A percentile compares a stretch with the other conserved stretches of the same genome.
Conservation (phyloP, 257 asterid species). For the Ligustrum vulgare region DNA sequence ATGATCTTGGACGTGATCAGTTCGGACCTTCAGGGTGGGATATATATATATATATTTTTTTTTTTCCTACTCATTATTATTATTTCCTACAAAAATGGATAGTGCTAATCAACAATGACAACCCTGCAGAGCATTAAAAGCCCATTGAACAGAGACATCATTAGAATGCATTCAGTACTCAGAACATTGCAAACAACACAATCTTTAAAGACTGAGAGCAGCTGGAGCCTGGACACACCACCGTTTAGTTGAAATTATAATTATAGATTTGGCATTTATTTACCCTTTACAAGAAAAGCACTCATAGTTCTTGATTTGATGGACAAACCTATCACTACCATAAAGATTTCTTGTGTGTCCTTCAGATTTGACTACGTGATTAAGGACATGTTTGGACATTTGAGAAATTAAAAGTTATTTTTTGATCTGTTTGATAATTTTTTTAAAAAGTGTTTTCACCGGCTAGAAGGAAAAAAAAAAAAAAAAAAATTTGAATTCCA, state of each 20-base stretch:
- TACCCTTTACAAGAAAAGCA: neutral
- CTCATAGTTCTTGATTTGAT: constrained; percentile 9
- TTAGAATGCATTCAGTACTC: neutral
- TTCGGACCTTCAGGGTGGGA: too few species aligned
- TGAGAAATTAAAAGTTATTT: too few species aligned
- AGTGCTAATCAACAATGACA: neutral
- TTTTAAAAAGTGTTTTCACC: too few species aligned
- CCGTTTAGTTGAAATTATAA: neutral
- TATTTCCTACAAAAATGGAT: neutral
- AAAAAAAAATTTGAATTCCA: too few species aligned
- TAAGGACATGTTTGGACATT: too few species aligned
- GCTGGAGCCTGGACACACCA: too few species aligned
- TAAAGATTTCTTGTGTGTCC: neutral
- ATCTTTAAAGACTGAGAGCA: neutral
- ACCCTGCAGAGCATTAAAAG: constrained; percentile 9
- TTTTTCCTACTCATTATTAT: too few species aligned
- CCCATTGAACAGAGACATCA: neutral
- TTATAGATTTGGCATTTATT: neutral
- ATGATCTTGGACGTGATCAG: too few species aligned
- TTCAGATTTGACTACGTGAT: neutral
- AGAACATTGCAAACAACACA: neutral
- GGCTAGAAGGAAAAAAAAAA: too few species aligned
- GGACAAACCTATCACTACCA: neutral
- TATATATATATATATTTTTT: too few species aligned
- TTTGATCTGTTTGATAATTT: too few species aligned